Conservation (phyloP, 2,329 filamentous ascomycete species). For the Westerdykella sp. region DNA sequence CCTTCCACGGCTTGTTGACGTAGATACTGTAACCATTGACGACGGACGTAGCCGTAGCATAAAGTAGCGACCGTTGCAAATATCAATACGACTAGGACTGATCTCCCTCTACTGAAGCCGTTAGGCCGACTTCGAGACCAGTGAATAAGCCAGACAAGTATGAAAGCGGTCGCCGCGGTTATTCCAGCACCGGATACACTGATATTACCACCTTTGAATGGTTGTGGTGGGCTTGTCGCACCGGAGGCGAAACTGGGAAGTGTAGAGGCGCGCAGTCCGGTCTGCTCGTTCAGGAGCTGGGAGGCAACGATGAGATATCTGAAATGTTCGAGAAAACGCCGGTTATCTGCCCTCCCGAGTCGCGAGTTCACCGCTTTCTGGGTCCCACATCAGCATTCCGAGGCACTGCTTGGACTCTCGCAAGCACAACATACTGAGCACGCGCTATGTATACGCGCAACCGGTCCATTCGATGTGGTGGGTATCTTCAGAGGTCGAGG, state of each 20-base stretch:
- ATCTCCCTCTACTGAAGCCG: slow-evolving; percentile 52
- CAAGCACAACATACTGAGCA: slow-evolving; percentile 30
- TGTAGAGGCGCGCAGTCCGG: slow-evolving; percentile 32
- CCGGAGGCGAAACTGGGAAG: slow-evolving; percentile 23
- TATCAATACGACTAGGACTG: slow-evolving; percentile 42
- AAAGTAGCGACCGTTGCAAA: slow-evolving; percentile 50
- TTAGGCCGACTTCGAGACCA: slow-evolving; percentile 56
- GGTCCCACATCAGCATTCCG: slow-evolving; percentile 10
- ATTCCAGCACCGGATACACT: slow-evolving; percentile 61
- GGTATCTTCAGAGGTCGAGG: slow-evolving; percentile 42
- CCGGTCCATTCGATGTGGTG: slow-evolving; percentile 30
- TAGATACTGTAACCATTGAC: slow-evolving; percentile 76
- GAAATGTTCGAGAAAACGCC: slow-evolving; percentile 84
- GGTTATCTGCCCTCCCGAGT: slow-evolving; percentile 71
- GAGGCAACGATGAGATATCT: slow-evolving; percentile 90
- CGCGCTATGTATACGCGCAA: slow-evolving; percentile 34
- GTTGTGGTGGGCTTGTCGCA: slow-evolving; percentile 19
- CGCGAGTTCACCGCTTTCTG: slow-evolving; percentile 65
- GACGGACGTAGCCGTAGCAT: slow-evolving; percentile 65
- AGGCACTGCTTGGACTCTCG: background rate
- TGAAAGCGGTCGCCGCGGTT: slow-evolving; percentile 58
- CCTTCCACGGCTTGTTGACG: slow-evolving; percentile 67
- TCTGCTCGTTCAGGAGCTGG: slow-evolving; percentile 67
- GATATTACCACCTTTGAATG: slow-evolving; percentile 43
- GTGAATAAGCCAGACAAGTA: slow-evolving; percentile 61